Percentiles rank a stretch among this genome's conserved stretches.
Conservation (phyloP, 495 filamentous ascomycete genomes). For the Corynascus novoguineensis region DNA sequence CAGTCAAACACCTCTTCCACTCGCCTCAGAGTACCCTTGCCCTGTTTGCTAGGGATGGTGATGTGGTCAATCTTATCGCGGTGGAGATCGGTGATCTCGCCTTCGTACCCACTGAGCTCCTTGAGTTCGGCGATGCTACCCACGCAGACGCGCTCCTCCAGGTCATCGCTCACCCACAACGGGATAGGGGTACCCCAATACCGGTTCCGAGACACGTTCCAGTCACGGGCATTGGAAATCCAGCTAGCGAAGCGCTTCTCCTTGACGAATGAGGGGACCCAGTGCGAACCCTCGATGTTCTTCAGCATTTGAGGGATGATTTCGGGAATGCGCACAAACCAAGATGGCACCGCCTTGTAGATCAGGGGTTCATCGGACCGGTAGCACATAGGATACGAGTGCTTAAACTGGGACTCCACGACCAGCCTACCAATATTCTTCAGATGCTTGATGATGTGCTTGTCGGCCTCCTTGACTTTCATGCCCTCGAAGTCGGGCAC, state of each 20-base stretch:
- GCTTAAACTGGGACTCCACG: conserved; percentile 83
- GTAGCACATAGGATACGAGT: conserved; percentile 95
- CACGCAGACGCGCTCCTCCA: conserved; percentile 79
- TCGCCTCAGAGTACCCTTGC: conserved; percentile 76
- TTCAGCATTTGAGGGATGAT: conserved; percentile 86
- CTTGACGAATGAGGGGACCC: conserved; percentile 91
- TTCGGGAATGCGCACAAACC: conserved; percentile 85
- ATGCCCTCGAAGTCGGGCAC: conserved; percentile 82
- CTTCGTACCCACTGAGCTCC: conserved; percentile 75
- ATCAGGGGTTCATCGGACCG: conserved; percentile 93
- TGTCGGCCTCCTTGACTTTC: conserved; percentile 92
- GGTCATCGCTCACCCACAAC: conserved; percentile 85
- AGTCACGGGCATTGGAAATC: conserved; percentile 79
- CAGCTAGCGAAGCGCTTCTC: conserved; percentile 72
- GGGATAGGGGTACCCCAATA: conserved; percentile 99
- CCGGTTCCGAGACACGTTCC: conserved; percentile 92
- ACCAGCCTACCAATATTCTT: conserved; percentile 76
- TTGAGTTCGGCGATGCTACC: conserved; percentile 84
- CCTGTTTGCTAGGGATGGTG: conserved; percentile 88
- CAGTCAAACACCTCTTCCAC: conserved; percentile 95
- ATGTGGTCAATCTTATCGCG: conserved; percentile 94
- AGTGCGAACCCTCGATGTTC: conserved; percentile 86
- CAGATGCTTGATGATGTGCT: conserved; percentile 86
- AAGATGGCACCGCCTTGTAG: conserved; percentile 87
- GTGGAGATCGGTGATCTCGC: conserved; percentile 85